phyloP scores from a whole-genome alignment of 768 basidiomycete genomes.

The Russula earlei region DNA sequence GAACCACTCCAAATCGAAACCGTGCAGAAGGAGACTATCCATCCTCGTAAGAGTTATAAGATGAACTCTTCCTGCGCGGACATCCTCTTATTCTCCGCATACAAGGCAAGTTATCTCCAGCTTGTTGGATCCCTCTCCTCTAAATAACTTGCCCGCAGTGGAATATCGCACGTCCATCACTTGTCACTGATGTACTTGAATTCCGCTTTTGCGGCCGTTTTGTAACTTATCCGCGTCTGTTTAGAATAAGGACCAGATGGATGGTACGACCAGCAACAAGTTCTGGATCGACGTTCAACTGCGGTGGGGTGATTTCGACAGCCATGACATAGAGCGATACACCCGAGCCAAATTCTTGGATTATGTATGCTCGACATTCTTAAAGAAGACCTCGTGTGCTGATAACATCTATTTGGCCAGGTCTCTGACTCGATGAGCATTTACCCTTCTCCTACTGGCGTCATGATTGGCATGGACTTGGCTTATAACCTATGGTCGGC shows the following conservation, averaged over 20 bases:
- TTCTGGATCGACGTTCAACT: slow-evolving; percentile 97
- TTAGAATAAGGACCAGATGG: slow-evolving; percentile 86
- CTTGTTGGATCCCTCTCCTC: background rate
- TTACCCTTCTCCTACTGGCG: slow-evolving; percentile 97
- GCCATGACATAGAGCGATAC: slow-evolving; percentile 97
- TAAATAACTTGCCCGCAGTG: slow-evolving; percentile 42
- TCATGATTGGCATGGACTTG: slow-evolving; percentile 97
- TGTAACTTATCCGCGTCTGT: slow-evolving; percentile 14
- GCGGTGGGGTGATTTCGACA: slow-evolving; percentile 97
- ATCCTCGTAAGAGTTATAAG: slow-evolving; percentile 99
- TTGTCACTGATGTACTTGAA: slow-evolving; percentile 77
- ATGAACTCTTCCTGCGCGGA: slow-evolving; percentile 99
- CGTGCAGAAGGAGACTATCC: slow-evolving; percentile 99
- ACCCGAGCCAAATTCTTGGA: slow-evolving; percentile 99
- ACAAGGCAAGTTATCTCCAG: slow-evolving; percentile 43
- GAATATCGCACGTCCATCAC: slow-evolving; percentile 94
- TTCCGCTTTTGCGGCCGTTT: background rate
- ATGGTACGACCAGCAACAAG: slow-evolving; percentile 98
- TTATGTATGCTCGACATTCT: slow-evolving; percentile 49
- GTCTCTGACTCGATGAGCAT: slow-evolving; percentile 97
- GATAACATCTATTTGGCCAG: slow-evolving; percentile 28
- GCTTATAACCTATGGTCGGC: slow-evolving; percentile 99
- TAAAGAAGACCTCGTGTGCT: background rate
- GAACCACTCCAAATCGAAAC: slow-evolving; percentile 98
- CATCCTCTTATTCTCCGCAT: slow-evolving; percentile 92